Evolutionary conservation across 192 early-diverging fungal species (phyloP), one percentile per base, ranked within the genome.

Genomic region (Coemansia brasiliensis): DNA sequence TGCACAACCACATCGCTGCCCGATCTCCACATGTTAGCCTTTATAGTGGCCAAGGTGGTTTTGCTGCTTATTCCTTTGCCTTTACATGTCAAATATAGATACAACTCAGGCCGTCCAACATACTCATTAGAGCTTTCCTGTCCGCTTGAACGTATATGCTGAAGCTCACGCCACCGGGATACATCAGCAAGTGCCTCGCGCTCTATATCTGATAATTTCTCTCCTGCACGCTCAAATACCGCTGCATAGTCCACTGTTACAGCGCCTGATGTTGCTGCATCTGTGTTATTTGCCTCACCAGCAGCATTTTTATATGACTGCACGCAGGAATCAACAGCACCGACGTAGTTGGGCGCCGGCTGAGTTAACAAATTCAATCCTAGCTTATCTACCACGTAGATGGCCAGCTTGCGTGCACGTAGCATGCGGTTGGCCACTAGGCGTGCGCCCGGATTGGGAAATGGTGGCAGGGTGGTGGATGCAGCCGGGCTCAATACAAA

Each of bases 361-460:
- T 79, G 75, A 27, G 22, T 38, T 62, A 79, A 57, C 48, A 79
- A 50, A n/a, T 61, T 58, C 44, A 79, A 44, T 3, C 58, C 76
- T 18, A 94, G 59, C 69, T 91, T 91, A 13, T 98, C 94, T 2
- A 85, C 87, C 7, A 96, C 83, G 68, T 96, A 95, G 15, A 82
- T 71, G 5, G 90, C 54, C 25, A 99, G 77, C 67, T 98, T 98
- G 20, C 90, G 81, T 5, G 93, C 82, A 12, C 95, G 82, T 37
- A 99, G 74, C 84, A 96, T 92, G 24, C 94, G 79, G 52, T 92
- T 93, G 13, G 94, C 94, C 17, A 86, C 85, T 25, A 99, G 74
- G 4, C 92, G 83, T 5, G 83, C 81, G 50, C 54, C 63, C 10
- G 72, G 74, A 39, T 83, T 82, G 5, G 76, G 74, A 40, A 78